Evolutionary conservation across 1,139 yeast genomes (phyloP).

Genomic region (Candida labiduridarum): DNA sequence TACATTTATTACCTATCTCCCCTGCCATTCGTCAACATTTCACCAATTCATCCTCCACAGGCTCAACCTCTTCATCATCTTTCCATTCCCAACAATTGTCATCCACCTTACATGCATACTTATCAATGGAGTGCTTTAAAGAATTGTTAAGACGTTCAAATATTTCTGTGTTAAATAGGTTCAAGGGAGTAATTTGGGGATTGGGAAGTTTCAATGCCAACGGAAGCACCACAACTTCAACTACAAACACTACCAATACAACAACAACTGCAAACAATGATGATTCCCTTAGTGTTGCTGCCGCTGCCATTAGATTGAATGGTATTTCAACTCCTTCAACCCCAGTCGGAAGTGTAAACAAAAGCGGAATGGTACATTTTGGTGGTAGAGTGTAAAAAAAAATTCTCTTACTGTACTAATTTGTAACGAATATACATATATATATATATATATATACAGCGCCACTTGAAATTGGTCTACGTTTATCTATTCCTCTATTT

Average conservation of each 20-base stretch:
- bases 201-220: slow-evolving; percentile 34
- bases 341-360: slow-evolving; percentile 21
- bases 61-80: slow-evolving; percentile 20
- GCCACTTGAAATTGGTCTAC: no score
- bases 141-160: slow-evolving; percentile 52
- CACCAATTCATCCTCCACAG: slow-evolving; percentile 33
- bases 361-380: slow-evolving; percentile 33
- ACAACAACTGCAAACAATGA: slow-evolving; percentile 23
- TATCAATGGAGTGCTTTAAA: slow-evolving; percentile 60
- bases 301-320: slow-evolving; percentile 13
- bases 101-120: slow-evolving; percentile 52
- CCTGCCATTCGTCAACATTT: slow-evolving; percentile 53
- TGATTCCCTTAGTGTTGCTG: slow-evolving; percentile 8
- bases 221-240: slow-evolving; percentile 4
- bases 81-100: slow-evolving; percentile 45
- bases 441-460: background rate
- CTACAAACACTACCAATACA: slow-evolving; percentile 18
- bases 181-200: slow-evolving; percentile 59
- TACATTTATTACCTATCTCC: slow-evolving; percentile 54
- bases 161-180: slow-evolving; percentile 40
- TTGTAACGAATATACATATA: background rate
- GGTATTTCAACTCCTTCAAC: slow-evolving; percentile 28
- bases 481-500: background rate
- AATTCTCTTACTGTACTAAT: background rate
- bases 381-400: slow-evolving; percentile 23